Conservation (phyloP, 148 eudicot genomes). For the Rhododendron kiyosumense region DNA sequence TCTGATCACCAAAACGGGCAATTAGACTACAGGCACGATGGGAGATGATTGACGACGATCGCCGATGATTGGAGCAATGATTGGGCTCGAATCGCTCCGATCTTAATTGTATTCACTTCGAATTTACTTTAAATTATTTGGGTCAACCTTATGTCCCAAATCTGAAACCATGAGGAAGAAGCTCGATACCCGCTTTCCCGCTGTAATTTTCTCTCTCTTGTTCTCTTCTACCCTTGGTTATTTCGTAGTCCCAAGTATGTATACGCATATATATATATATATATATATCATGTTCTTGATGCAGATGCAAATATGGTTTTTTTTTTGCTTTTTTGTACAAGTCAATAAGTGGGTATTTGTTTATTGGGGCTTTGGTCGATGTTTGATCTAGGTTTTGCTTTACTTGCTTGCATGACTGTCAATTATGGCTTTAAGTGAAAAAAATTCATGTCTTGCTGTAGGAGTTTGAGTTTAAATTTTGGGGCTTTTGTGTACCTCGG, state of each 20-base stretch:
- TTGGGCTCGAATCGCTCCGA: neutral
- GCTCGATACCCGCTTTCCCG: slow-evolving; percentile 65
- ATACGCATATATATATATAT: neutral
- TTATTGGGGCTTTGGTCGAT: neutral
- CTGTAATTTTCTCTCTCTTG: slow-evolving; percentile 32
- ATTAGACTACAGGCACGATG: neutral
- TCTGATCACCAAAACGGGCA: neutral
- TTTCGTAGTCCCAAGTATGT: neutral
- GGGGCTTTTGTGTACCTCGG: neutral
- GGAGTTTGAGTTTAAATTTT: neutral
- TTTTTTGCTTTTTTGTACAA: neutral
- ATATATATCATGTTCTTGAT: neutral
- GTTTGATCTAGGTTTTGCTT: slow-evolving; percentile 1
- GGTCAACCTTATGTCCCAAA: neutral
- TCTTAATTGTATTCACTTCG: neutral
- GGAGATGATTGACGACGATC: neutral
- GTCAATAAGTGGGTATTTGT: neutral
- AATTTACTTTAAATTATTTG: neutral
- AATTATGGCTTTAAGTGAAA: neutral
- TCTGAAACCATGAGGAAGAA: slow-evolving; percentile 47
- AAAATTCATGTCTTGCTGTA: neutral
- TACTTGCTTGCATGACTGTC: neutral
- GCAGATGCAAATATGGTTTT: neutral
- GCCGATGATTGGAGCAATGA: neutral
- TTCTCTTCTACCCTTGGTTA: neutral